phyloP scores from a whole-genome alignment of 129 eudicot species.

The Helianthus tuberosus region DNA sequence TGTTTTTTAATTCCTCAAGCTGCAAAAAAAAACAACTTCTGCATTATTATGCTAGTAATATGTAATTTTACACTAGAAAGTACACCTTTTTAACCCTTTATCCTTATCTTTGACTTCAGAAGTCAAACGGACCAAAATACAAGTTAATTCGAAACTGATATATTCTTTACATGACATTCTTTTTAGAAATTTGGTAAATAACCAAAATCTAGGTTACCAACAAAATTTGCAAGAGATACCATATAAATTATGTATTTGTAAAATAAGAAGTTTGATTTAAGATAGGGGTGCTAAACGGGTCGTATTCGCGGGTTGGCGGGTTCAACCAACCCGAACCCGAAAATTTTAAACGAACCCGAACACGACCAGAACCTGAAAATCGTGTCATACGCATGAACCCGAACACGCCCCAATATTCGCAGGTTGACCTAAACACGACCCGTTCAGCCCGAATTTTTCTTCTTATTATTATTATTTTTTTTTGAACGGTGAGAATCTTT shows the following conservation, averaged over 20 bases:
- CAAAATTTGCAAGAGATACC: constrained; percentile 4
- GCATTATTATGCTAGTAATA: constrained; percentile 5
- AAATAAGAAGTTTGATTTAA: background rate
- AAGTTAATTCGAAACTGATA: background rate
- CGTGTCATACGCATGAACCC: too few species aligned
- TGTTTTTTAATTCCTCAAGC: constrained; percentile 58
- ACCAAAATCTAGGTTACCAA: background rate
- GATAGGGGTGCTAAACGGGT: too few species aligned
- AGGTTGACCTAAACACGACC: too few species aligned
- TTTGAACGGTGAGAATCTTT: too few species aligned
- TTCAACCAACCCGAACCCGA: too few species aligned
- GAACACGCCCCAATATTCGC: too few species aligned
- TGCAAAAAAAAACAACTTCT: constrained; percentile 28
- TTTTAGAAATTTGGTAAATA: background rate
- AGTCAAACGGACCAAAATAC: constrained; percentile 15
- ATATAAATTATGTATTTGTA: background rate
- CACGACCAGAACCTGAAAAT: too few species aligned
- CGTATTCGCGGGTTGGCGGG: too few species aligned
- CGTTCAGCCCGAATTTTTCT: too few species aligned
- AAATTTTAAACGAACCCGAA: too few species aligned
- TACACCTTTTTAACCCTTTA: constrained; percentile 12
- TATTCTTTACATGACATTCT: background rate
- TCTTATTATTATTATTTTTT: too few species aligned
- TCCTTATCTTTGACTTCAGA: background rate
- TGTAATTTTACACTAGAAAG: constrained; percentile 9